Base-by-base conservation (phyloP, 345 rosid genomes). In the Combretum micranthum region DNA sequence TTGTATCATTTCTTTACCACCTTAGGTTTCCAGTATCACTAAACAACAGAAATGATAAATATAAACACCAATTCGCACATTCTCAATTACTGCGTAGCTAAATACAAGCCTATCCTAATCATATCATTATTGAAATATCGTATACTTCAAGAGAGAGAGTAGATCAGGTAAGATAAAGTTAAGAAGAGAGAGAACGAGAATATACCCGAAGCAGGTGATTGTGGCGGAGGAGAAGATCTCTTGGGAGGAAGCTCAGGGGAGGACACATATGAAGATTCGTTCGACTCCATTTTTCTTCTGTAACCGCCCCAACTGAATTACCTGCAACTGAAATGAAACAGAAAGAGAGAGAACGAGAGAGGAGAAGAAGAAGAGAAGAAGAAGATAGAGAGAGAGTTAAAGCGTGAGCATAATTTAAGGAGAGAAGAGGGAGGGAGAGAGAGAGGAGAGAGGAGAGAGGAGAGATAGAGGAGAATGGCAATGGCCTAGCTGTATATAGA, bases 251-350 rank as follows among this genome's bases (percentile, higher is more conserved):
- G 83, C 83, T 88, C 98, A 44, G 97, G 94, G 16, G 91, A 85
- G 44, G 86, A 83, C 39, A 82, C 72, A 66, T 82, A 83, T 52
- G 91, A 89, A 47, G 92, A 82, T 72, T 87, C 99, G 37, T 88
- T 89, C 49, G 95, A 83, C 68, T 89, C 99, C 99, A 93, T 92
- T 21, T n/a, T 17, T 19, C 52, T 25, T 43, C 52, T 44, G 49
- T 58, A 2, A 44, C 39, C 10, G 12, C 23, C 37, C 42, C 56
- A 17, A 48, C n/a, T 8, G 15, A 46, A 42, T 39, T 25, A 47
- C 16, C 59, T 20, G 13, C 39, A 32, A 32, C 39, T 32, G 39
- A 32, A 32, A 32, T 32, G 39, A 32, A 32, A 32, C 39, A 32
- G 39, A 11, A 32, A 45, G 39, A 47, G 20, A 45, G 37, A 55